Evolutionary conservation across 2,329 filamentous ascomycete species (phyloP), one percentile per base, ranked within the genome.

Genomic region (Colletotrichum tropicale): DNA sequence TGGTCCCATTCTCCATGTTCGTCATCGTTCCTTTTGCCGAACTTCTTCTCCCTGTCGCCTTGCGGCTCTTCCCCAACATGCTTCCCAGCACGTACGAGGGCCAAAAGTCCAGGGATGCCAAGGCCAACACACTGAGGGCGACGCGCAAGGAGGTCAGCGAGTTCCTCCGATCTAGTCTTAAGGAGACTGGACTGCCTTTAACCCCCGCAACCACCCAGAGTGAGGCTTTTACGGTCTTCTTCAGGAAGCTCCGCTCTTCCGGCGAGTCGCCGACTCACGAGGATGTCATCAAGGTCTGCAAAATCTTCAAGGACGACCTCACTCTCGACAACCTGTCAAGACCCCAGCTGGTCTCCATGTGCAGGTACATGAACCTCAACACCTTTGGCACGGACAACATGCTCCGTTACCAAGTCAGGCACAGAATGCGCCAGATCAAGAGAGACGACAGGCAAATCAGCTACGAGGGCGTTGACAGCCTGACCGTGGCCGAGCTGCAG

Each of bases 361-460:
- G 97, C 90, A 94, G 95, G 77, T 99, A 99, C 88, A 96, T 99
- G 93, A 98, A 98, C 86, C 91, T 99, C 72, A 97, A 96, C 87
- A 96, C 96, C 1, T 98, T 98, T 81, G 97, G 97, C 78, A 98
- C 97, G 26, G 97, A 99, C 86, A 95, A 96, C 85, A 98, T 99
- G 94, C 93, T 99, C 67, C 95, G 97, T 71, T 99, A 99, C 87
- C 96, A 98, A 84, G 93, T 99, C 81, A 95, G 97, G 74, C 96
- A 98, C 87, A 95, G 96, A 77, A 99, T 99, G 97, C 93, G 96
- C 81, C 97, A 99, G 87, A 98, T 98, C 89, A 99, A 99, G 92
- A 94, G 96, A 78, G 97, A 99, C 82, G 97, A 99, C 87, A 93
- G 93, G 79, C 96, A 96, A 78, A 99, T 99, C 83, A 94, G 93